A percentile compares a stretch with the other conserved stretches of the same genome.
Evolutionary conservation across 257 asterid species (phyloP).

Genomic region (Jacaranda copaia): DNA sequence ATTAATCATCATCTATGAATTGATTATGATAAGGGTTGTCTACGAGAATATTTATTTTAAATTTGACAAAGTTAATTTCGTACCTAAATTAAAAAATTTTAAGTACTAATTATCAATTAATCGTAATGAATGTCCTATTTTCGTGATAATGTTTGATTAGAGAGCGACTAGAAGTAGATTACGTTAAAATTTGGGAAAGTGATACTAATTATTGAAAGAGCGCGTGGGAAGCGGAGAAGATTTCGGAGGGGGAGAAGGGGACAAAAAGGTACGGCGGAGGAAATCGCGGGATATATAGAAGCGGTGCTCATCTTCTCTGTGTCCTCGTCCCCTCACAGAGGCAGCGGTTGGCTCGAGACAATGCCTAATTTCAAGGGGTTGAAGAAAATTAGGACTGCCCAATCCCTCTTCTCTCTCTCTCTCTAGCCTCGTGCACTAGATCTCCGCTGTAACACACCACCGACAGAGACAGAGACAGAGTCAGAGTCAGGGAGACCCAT

Average conservation of each 20-base stretch:
- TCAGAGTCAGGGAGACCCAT: neutral
- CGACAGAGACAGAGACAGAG: conserved; percentile 1
- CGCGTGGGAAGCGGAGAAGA: conserved; percentile 39
- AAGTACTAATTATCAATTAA: too few species aligned
- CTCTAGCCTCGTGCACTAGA: conserved; percentile 54
- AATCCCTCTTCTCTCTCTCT: conserved; percentile 5
- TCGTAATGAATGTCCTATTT: too few species aligned
- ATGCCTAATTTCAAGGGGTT: conserved; percentile 12
- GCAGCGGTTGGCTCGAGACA: conserved; percentile 58
- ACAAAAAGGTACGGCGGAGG: conserved; percentile 52
- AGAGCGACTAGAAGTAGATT: too few species aligned
- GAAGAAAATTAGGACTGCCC: neutral
- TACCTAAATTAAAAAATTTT: too few species aligned
- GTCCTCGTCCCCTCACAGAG: conserved; percentile 8
- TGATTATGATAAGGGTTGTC: too few species aligned
- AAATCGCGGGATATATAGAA: conserved; percentile 50
- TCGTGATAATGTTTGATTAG: too few species aligned
- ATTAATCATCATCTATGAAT: too few species aligned
- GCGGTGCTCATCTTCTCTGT: conserved; percentile 20
- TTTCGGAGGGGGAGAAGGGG: conserved; percentile 28
- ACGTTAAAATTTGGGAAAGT: too few species aligned
- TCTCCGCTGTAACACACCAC: conserved; percentile 45
- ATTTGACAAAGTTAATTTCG: too few species aligned
- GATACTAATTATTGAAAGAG: neutral
- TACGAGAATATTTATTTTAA: too few species aligned